Percentiles rank a stretch among this genome's conserved stretches.
phyloP scores from a whole-genome alignment of 78 protist species.

The Diacronema lutheri region DNA sequence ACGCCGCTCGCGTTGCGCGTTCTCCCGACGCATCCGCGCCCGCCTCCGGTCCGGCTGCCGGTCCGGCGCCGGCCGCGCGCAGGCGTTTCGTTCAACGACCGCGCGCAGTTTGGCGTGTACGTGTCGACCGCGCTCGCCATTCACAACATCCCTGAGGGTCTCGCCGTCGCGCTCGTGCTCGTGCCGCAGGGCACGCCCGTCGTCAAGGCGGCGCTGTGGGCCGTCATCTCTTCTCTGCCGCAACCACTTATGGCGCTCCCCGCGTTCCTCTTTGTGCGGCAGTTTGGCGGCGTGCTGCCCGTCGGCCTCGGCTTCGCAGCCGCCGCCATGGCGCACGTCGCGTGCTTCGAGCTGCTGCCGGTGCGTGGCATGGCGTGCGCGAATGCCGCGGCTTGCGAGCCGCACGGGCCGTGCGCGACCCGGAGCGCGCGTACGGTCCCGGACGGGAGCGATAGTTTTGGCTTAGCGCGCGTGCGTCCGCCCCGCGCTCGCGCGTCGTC shows the following conservation, averaged over 20 bases:
- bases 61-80: no score
- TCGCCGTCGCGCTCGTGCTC: slow-evolving; percentile 40
- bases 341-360: slow-evolving; percentile 40
- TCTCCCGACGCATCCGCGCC: no score
- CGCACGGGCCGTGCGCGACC: no score
- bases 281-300: slow-evolving; percentile 31
- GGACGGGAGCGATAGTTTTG: no score
- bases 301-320: slow-evolving; percentile 56
- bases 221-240: slow-evolving; percentile 29
- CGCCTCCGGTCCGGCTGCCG: no score
- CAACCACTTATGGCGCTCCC: slow-evolving; percentile 56
- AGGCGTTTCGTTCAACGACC: slow-evolving; percentile 42
- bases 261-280: slow-evolving; percentile 37
- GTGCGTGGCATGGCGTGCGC: not conserved
- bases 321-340: slow-evolving; percentile 51
- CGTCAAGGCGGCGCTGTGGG: not conserved
- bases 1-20: no score
- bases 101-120: slow-evolving; percentile 18
- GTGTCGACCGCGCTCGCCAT: slow-evolving; percentile 29
- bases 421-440: no score
- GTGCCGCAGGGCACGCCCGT: slow-evolving; percentile 21
- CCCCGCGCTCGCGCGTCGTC: no score
- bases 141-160: slow-evolving; percentile 59
- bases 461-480: no score
- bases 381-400: no score